Evolutionary conservation across 495 filamentous ascomycete genomes (phyloP), one percentile per base, ranked within the genome.

Genomic region (Penicillium lividum): DNA sequence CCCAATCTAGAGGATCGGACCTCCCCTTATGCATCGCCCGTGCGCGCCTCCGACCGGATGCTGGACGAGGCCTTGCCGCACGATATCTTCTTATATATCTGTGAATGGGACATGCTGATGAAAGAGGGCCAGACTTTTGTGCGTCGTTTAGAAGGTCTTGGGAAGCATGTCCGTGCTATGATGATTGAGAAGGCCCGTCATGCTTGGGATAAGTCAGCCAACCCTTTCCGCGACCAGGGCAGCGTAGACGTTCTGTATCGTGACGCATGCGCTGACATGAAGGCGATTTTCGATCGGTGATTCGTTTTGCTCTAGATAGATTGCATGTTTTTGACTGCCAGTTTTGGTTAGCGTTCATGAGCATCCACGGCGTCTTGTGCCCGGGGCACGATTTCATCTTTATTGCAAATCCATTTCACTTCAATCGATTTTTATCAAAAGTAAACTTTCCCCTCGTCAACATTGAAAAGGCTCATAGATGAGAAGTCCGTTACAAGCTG

Each of bases 41-140:
- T 83, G 8, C 79, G 82, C 1, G 88, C 88, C 15, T 72, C 79
- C 0, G 77, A 82, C 42, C 69, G 77, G 31, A 70, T 82, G 42
- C 69, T 90, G 10, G 44, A 48, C 28, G 73, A 72, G 6, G 77
- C 71, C 5, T 71, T 91, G 11, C 88, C 89, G 0, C 71, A 81
- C 8, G 81, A 89, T 44, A 81, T 91, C n/a, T 80, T 84, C 27
- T 62, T 97, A 45, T 90, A 86, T 60, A 86, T 89, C 10, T 96
- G 91, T 71, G 93, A 97, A 72, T 95, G 87, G 84, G 93, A 97
- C 66, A 94, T 96, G 89, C 72, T 97, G 27, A 76, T 92, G 38
- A 81, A 81, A 3, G 93, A 97, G 69, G 92, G 87, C 3, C 80
- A 90, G 63, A 68, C 74, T 15, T 86, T 96, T 51, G 81, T 86